Conservation (phyloP, 179 eudicot genomes). For the Amaranthus tricolor region DNA sequence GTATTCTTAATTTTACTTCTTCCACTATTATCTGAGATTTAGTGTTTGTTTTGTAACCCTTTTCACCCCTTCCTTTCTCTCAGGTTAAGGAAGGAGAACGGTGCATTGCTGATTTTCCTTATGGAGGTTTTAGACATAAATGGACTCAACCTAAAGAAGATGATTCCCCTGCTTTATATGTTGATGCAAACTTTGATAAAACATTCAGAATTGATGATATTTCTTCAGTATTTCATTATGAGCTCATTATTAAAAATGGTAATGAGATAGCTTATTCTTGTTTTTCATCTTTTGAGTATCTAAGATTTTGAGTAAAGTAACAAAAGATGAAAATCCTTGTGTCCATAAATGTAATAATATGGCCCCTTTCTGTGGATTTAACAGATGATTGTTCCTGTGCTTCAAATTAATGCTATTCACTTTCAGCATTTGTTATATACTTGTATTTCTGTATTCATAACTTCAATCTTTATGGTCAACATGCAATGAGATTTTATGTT, state of each 20-base stretch:
- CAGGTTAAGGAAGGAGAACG: constrained; percentile 38
- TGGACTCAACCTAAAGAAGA: constrained; percentile 37
- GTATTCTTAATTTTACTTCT: background rate
- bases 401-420: background rate
- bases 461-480: background rate
- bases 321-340: background rate
- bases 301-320: background rate
- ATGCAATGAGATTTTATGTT: background rate
- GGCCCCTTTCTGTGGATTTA: background rate
- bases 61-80: constrained; percentile 5
- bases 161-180: constrained; percentile 34
- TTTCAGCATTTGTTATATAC: background rate
- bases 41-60: background rate
- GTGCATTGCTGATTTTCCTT: constrained; percentile 27
- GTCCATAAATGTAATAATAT: background rate
- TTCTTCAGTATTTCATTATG: constrained; percentile 46
- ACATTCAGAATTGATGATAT: constrained; percentile 42
- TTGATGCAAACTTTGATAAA: constrained; percentile 42
- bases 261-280: constrained; percentile 7
- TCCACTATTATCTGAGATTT: background rate
- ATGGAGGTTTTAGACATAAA: constrained; percentile 28
- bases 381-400: background rate
- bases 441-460: background rate
- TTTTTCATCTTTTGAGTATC: background rate
- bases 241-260: constrained; percentile 27